A percentile compares a stretch with the other conserved stretches of the same genome.
Conservation (phyloP, 2,329 filamentous ascomycete species). For the Apiospora kogelbergensis region DNA sequence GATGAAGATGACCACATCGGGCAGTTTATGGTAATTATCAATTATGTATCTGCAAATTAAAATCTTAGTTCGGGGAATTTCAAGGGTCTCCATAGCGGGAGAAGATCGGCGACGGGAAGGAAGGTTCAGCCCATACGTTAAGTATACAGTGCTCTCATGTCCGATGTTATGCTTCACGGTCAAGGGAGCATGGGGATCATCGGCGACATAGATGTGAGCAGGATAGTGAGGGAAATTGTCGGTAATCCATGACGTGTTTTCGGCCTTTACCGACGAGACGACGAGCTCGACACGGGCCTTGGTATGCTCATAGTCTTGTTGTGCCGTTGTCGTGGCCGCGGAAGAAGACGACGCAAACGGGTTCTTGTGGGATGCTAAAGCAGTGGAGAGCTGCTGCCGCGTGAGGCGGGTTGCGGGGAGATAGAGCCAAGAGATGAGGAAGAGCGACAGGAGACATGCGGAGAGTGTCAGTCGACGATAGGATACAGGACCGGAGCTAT, state of each 20-base stretch:
- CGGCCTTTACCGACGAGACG: conserved; percentile 23
- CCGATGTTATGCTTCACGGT: conserved; percentile 38
- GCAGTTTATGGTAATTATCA: conserved; percentile 32
- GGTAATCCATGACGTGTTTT: conserved; percentile 28
- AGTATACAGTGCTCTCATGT: conserved; percentile 36
- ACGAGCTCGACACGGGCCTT: conserved; percentile 21
- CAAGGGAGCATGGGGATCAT: conserved; percentile 37
- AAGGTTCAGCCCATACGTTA: conserved; percentile 22
- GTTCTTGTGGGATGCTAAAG: neutral
- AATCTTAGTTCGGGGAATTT: neutral
- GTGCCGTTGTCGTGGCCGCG: neutral
- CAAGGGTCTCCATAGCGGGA: neutral
- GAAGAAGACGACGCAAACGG: neutral
- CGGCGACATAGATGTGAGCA: conserved; percentile 40
- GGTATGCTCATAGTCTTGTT: conserved; percentile 7
- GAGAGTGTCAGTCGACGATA: conserved; percentile 1
- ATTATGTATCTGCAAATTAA: conserved; percentile 25
- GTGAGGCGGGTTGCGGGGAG: neutral
- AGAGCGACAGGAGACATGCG: neutral
- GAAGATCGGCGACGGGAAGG: neutral
- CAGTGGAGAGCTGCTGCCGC: conserved; percentile 3
- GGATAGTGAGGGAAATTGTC: conserved; percentile 22
- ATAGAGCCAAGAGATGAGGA: conserved; percentile 3
- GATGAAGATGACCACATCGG: conserved; percentile 31
- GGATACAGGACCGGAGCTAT: neutral